Evolutionary conservation across 2,329 filamentous ascomycete species (phyloP), one percentile per base, ranked within the genome.

Genomic region (Akanthomyces muscarius): DNA sequence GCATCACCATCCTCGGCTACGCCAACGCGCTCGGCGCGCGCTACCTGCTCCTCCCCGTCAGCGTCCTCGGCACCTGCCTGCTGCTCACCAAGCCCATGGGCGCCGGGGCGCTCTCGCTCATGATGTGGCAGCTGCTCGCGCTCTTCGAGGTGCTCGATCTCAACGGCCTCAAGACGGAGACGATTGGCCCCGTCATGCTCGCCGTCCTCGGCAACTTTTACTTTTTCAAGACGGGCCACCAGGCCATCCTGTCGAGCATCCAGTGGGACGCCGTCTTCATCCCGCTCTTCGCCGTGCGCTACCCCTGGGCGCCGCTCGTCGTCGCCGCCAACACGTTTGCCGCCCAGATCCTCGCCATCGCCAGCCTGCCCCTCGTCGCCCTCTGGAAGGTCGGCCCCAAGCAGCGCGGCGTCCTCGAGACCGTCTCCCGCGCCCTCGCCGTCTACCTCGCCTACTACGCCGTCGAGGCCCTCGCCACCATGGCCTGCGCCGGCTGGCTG

Each of bases 231-330:
- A 99, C 95, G 0, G 95, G 95, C 65, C 95, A 99, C 75, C 94
- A 98, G 76, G 94, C 94, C 14, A 89, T 88, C 0, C 83, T 97
- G 28, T 85, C 88, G 68, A 91, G 87, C 67, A 94, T 99, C 71
- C 95, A 99, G 72, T 99, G 95, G 95, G 95, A 99, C 77, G 86
- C 86, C 23, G 94, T 92, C 3, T 99, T 99, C 77, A 91, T 99
- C 68, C 90, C 94, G 0, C 83, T 98, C 8, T 86, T 89, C 64
- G 86, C 85, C 6, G 86, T 99, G 66, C 85, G 86, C 63, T 97
- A 99, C 76, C 95, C 95, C 0, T 97, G 91, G 90, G 90, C 87
- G 0, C 93, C 93, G 0, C 72, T 98, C 2, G 80, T 95, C 28
- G 86, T 99, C 42, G 78, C 86, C 1, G 82, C 96, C 65, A 99